Evolutionary conservation across 2,329 filamentous ascomycete species (phyloP), one percentile per base, ranked within the genome.

Genomic region (Cercospora janseana): DNA sequence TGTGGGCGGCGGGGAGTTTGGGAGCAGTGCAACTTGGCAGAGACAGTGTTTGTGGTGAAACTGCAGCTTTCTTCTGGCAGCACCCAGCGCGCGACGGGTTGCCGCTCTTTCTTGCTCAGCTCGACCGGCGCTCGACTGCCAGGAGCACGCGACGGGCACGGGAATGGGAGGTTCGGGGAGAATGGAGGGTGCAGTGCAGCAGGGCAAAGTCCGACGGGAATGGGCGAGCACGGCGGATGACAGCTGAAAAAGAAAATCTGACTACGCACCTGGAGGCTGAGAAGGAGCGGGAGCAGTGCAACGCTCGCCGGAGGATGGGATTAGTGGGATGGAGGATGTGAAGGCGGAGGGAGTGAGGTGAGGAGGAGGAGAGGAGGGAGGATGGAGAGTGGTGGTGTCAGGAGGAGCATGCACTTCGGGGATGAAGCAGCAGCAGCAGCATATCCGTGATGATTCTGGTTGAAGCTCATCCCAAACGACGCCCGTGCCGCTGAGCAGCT

Each of bases 181-280:
- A 21, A 4, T 9, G 10, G 35, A 38, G 21, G 34, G 34, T n/a
- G 9, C 2, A 20, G 9, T 13, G 26, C 23, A 20, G 13, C 3
- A n/a, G n/a, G 23, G 23, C 20, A 24, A 38, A 24, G 35, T 24
- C 35, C 35, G 35, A 24, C 34, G 34, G 34, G 32, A 37, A 37
- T 37, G 34, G 6, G 35, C 21, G 24, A 23, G 12, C 35, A 38
- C 20, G 35, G 35, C 20, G 24, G 35, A 18, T 16, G 35, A 21
- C 21, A 21, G 20, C 24, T 38, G 21, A 38, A 38, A 38, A 38
- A 38, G 21, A 38, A 49, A 43, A 20, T 38, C 46, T 49, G 46
- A 49, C 46, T 49, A 43, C 46, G 34, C 37, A 49, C 46, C 46
- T 49, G 27, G 38, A 35, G 46, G 46, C 46, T 49, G 46, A 49